phyloP scores from a whole-genome alignment of 768 basidiomycete genomes.

The Inosperma sp. region DNA sequence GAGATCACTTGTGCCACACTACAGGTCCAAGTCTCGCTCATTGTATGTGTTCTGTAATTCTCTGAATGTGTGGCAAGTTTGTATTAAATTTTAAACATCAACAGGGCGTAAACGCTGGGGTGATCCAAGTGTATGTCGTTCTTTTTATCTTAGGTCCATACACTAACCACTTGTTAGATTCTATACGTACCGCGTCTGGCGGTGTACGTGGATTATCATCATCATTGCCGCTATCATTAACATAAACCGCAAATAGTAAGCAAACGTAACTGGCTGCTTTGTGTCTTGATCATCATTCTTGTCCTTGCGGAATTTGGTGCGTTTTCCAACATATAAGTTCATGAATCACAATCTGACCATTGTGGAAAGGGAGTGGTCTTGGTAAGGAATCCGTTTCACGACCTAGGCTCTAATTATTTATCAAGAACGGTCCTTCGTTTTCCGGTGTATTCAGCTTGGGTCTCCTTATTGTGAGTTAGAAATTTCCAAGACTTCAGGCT shows the following conservation, averaged over 20 bases:
- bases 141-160: not conserved
- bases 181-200: constrained; percentile 47
- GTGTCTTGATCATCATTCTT: constrained; percentile 29
- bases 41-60: constrained; percentile 27
- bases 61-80: not conserved
- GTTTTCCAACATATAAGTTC: not conserved
- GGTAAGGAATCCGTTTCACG: not conserved
- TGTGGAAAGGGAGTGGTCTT: constrained; percentile 33
- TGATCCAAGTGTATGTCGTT: constrained; percentile 46
- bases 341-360: constrained; percentile 7
- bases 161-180: constrained; percentile 32
- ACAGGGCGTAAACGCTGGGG: constrained; percentile 45
- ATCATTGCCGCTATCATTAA: not conserved
- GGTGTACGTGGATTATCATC: constrained; percentile 28
- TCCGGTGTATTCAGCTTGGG: constrained; percentile 33
- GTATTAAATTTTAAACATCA: too few relatives aligned
- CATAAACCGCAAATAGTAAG: constrained; percentile 33
- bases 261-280: constrained; percentile 33
- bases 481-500: not conserved
- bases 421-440: not conserved
- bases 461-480: constrained; percentile 37
- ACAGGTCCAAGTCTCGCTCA: constrained; percentile 46
- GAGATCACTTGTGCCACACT: too few relatives aligned
- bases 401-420: too few relatives aligned
- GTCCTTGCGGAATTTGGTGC: constrained; percentile 22